These are phyloP conservation scores for Warburgia ugandensis DNA, from an alignment of 164 flowering plant species.

Conservation along the genomic window DNA sequence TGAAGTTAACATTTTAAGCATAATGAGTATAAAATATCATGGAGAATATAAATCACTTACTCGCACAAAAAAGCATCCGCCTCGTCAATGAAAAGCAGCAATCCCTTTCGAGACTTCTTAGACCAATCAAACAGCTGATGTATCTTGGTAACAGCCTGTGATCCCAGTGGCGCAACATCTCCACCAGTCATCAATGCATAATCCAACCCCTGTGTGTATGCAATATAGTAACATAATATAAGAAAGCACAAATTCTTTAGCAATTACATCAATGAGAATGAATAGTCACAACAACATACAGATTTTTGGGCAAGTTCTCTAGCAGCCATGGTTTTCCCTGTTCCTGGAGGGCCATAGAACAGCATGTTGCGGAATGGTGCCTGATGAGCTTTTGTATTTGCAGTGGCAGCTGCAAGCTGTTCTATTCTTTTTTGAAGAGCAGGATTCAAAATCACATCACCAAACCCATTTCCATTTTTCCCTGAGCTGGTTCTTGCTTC, in stretches of 20 bases:
- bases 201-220: conserved; percentile 65
- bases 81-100: conserved; percentile 95
- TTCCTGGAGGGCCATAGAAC: conserved; percentile 98
- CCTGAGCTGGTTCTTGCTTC: conserved; percentile 25
- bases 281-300: conserved; percentile 31
- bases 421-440: conserved; percentile 74
- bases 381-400: conserved; percentile 87
- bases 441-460: conserved; percentile 83
- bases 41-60: conserved; percentile 38
- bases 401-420: conserved; percentile 89
- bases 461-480: conserved; percentile 62
- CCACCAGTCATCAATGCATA: conserved; percentile 99
- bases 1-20: neutral
- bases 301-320: conserved; percentile 92
- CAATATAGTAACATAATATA: too few species aligned
- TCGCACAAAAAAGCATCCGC: conserved; percentile 99
- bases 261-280: neutral
- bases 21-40: neutral
- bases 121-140: conserved; percentile 97
- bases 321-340: conserved; percentile 99
- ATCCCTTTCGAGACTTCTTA: conserved; percentile 77
- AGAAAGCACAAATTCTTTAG: too few species aligned
- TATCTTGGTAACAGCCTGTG: conserved; percentile 98
- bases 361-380: conserved; percentile 98
- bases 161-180: conserved; percentile 94